Evolutionary conservation across 2,329 filamentous ascomycete species (phyloP), one percentile per base, ranked within the genome.

Genomic region (Verticillium zaregamsianum): DNA sequence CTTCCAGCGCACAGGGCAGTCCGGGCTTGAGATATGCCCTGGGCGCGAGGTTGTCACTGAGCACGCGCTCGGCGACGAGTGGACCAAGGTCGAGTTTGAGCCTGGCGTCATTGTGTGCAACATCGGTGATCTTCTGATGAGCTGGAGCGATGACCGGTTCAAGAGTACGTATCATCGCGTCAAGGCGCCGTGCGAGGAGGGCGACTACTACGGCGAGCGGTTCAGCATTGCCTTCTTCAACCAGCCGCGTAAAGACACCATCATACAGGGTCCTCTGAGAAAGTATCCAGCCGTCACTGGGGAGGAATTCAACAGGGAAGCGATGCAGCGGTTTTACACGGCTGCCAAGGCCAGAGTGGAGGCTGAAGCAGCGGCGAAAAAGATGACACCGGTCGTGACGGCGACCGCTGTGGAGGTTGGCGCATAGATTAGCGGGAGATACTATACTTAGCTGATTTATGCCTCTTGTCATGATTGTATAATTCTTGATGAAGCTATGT

Each of bases 171-270:
- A 87, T 59, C 87, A 89, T 72, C 80, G 86, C 3, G 86, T 89
- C 62, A 86, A 86, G 72, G 84, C 85, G 1, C 86, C 86, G 0
- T 78, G 73, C 32, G 83, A 87, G 66, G 75, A 76, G 0, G 78
- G 81, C 55, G 79, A 82, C 66, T 86, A 81, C 69, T 89, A 81
- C 66, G 85, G 85, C 5, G 80, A 83, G 66, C 78, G 86, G 52
- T 89, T 87, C 70, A 87, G 84, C 69, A 85, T 90, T 69, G 86
- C 86, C 8, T 89, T 83, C 67, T 89, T 89, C 72, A 89, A 88
- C 66, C 86, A 89, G 73, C 85, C 86, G 0, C 82, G 81, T 69
- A 81, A 79, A 61, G 82, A 86, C 70, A 80, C 80, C 11, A 68
- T 77, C 64, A 86, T 89, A 45, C 85, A 88, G 68, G 87, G 86